phyloP scores from a whole-genome alignment of 768 basidiomycete genomes.

The Mycena polygramma region DNA sequence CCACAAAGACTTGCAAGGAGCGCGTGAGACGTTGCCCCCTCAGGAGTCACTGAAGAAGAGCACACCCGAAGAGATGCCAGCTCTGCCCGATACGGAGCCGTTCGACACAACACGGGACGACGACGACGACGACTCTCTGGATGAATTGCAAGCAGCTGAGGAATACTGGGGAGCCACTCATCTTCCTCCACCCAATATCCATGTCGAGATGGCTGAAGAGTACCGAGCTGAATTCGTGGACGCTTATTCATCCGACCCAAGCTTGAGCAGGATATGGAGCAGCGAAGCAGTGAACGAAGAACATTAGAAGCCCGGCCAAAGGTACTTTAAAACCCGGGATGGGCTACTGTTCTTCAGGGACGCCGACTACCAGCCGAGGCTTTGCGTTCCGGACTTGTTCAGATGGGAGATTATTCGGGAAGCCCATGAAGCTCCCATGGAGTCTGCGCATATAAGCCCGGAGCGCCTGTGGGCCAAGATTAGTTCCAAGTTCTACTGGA shows the following conservation, averaged over 20 bases:
- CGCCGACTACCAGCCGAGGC: constrained; percentile 23
- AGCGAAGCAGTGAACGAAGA: not conserved
- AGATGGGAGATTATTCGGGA: not conserved
- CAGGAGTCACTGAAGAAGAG: too few relatives aligned
- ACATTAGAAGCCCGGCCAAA: constrained; percentile 10
- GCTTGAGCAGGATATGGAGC: not conserved
- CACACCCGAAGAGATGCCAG: too few relatives aligned
- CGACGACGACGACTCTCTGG: not conserved
- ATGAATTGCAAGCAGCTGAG: not conserved
- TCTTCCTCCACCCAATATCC: not conserved
- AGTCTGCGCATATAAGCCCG: constrained; percentile 18
- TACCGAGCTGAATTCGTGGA: not conserved
- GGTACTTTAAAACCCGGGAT: constrained; percentile 27
- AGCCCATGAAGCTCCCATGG: constrained; percentile 19
- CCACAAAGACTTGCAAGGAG: too few relatives aligned
- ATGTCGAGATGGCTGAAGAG: not conserved
- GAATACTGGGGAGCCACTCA: not conserved
- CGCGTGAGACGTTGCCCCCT: too few relatives aligned
- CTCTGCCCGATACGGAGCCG: too few relatives aligned
- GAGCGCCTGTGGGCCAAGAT: not conserved
- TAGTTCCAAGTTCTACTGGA: not conserved
- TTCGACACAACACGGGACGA: too few relatives aligned
- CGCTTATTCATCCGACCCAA: not conserved
- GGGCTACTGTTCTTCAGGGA: constrained; percentile 33
- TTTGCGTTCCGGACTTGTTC: constrained; percentile 28